Base-by-base conservation (phyloP, 2,329 filamentous ascomycete genomes). In the Metarhizium guizhouense region DNA sequence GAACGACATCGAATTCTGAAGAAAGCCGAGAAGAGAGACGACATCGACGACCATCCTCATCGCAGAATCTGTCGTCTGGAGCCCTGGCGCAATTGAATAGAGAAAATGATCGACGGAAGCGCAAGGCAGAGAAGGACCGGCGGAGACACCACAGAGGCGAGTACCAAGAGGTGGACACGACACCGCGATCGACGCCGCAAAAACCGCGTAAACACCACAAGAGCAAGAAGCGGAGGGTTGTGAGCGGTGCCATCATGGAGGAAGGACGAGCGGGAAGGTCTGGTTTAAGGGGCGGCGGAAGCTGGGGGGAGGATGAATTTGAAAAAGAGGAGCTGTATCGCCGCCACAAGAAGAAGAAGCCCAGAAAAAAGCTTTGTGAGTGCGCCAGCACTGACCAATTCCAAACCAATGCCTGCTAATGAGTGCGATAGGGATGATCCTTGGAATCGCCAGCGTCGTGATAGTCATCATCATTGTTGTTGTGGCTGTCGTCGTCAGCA, bases 231-330 rank as follows among this genome's bases (percentile, higher is more conserved):
- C 77, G 77, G 56, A 74, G 87, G 58, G 76, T 88, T n/a, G 84
- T 87, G 20, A 90, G 86, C 59, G 86, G 86, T 20, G 84, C 84
- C 0, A 71, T 86, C 18, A 73, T 87, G 61, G 87, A 90, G 64
- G 86, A 90, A 67, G 86, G 86, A 0, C 70, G 74, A n/a, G 70
- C 69, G 6, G 66, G 61, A 20, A 51, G 53, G 11, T 68, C 69
- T 6, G 69, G 67, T 2, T 54, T 79, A 6, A 68, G 77, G 57
- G 77, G 78, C 5, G 76, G 77, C 3, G 73, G 72, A 20, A 66
- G 64, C 14, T 68, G 68, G 61, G 71, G 68, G 52, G 66, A 69
- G 2, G 65, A 79, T 64, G 74, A 78, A 63, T 68, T 73, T 64
- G 71, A 78, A 64, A 76, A 80, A 68, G 72, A 79, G 68, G 70